Evolutionary conservation across 257 asterid species (phyloP).

Genomic region (Ilex asprella): DNA sequence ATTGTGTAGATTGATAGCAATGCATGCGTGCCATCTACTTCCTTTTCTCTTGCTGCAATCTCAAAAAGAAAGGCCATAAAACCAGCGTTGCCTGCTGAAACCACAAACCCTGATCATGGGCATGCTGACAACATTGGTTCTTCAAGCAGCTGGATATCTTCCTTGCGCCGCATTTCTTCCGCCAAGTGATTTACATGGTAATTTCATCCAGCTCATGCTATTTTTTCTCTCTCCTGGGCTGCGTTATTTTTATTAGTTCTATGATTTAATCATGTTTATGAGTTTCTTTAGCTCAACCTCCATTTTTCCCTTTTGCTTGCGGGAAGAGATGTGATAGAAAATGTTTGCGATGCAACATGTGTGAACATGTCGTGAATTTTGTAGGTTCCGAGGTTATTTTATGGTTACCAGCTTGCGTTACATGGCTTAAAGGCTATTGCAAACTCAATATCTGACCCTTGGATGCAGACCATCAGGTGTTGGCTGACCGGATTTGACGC

Average conservation of each 20-base stretch:
- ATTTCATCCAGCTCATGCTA: background rate
- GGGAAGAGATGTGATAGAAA: conserved; percentile 7
- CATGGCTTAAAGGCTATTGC: conserved; percentile 10
- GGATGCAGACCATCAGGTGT: conserved; percentile 9
- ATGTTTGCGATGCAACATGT: background rate
- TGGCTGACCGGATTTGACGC: conserved; percentile 10
- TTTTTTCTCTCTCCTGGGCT: background rate
- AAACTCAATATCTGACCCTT: conserved; percentile 12
- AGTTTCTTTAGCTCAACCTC: background rate
- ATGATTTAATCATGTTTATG: background rate
- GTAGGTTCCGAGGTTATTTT: conserved; percentile 2
- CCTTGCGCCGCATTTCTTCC: conserved; percentile 85
- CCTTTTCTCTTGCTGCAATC: conserved; percentile 52
- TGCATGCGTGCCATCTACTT: conserved; percentile 54
- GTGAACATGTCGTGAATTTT: background rate
- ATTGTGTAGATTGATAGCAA: conserved; percentile 44
- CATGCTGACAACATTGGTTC: conserved; percentile 60
- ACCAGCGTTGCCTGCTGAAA: conserved; percentile 53
- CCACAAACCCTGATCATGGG: conserved; percentile 46
- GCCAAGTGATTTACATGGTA: conserved; percentile 47
- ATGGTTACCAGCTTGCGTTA: conserved; percentile 12
- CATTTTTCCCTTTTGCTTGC: background rate
- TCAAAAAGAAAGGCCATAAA: conserved; percentile 56
- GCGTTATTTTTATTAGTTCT: background rate
- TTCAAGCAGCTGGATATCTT: conserved; percentile 88